Evolutionary conservation across 2,329 filamentous ascomycete genomes (phyloP), one percentile per base, ranked within the genome.

Genomic region (Clarireedia paspali): DNA sequence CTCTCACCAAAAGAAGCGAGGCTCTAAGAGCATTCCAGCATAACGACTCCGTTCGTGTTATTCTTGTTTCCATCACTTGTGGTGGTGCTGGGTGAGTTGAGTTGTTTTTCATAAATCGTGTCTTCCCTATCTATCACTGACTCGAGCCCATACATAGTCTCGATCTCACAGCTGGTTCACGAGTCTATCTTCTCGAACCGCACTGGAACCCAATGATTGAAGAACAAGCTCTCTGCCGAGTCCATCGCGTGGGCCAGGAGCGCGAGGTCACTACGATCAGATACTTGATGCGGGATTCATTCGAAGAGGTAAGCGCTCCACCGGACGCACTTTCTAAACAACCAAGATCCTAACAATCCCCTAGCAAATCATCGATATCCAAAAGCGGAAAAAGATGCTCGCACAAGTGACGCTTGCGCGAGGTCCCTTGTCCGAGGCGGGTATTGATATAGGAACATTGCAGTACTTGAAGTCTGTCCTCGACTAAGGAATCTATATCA

Each of bases 1-100:
- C 70, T 0, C 72, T 73, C 10, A 71, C 68, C 1, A 71, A 77
- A 0, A 67, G 78, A 3, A 70, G 74, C 5, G 46, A 58, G 0
- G 71, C 74, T 0, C 60, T 80, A 0, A 60, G 74, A 0, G 64
- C 55, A 4, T 79, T 81, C 60, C 67, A 68, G 1, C 62, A 49
- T 0, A 70, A 79, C 9, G 63, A 70, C 0, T 55, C 38, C 0
- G 62, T 76, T 3, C 65, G 67, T 0, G 73, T 80, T 4, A 70
- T 79, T 53, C 68, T 81, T 0, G 63, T 80, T 1, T 79, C 77
- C 0, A 64, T 80, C 1, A 73, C 74, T 0, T 81, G 78, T 52
- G 79, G 76, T 38, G 75, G 76, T n/a, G 73, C 75, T 23, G 77
- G 78, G 75, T 77, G 63, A 64, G 73, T 49, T 77, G 63, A 64